phyloP scores from a whole-genome alignment of 768 basidiomycete genomes.

The Trametes punicea region DNA sequence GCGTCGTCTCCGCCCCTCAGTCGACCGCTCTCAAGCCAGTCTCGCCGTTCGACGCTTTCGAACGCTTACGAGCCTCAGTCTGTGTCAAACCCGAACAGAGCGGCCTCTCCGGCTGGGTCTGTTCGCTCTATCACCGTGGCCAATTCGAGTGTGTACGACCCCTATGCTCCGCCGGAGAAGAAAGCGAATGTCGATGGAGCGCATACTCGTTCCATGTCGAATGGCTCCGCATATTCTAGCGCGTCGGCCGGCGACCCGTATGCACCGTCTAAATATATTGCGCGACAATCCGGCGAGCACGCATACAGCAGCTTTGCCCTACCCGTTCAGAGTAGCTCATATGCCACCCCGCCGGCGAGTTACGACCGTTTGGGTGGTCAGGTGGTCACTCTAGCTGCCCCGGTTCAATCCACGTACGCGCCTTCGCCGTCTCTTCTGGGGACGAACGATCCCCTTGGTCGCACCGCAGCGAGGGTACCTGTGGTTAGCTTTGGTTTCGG shows the following conservation, averaged over 20 bases:
- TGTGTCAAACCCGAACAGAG: not conserved
- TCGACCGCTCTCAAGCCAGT: conserved; percentile 13
- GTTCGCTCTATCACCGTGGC: conserved; percentile 8
- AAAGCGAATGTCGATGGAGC: not conserved
- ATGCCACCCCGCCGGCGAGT: conserved; percentile 2
- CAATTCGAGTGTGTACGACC: conserved; percentile 6
- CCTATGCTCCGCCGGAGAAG: conserved; percentile 12
- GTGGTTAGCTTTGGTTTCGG: conserved; percentile 91
- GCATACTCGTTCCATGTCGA: conserved; percentile 36
- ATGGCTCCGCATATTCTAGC: conserved; percentile 40
- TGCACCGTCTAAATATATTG: conserved; percentile 32
- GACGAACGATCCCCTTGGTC: conserved; percentile 76
- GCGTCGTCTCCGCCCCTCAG: not conserved
- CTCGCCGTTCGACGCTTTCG: conserved; percentile 10
- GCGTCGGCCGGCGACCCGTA: conserved; percentile 32
- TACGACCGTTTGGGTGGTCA: conserved; percentile 18
- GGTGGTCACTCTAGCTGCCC: conserved; percentile 27
- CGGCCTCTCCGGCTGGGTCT: conserved; percentile 13
- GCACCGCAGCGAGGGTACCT: conserved; percentile 70
- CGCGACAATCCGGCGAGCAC: conserved; percentile 19
- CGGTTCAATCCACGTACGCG: conserved; percentile 61
- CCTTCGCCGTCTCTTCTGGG: conserved; percentile 83
- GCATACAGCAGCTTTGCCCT: conserved; percentile 16
- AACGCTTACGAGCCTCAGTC: conserved; percentile 14
- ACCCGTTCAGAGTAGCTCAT: conserved; percentile 1